These are phyloP conservation scores for Tricholoma hemisulphureum DNA, from an alignment of 768 basidiomycete genomes.

Conservation along the genomic window DNA sequence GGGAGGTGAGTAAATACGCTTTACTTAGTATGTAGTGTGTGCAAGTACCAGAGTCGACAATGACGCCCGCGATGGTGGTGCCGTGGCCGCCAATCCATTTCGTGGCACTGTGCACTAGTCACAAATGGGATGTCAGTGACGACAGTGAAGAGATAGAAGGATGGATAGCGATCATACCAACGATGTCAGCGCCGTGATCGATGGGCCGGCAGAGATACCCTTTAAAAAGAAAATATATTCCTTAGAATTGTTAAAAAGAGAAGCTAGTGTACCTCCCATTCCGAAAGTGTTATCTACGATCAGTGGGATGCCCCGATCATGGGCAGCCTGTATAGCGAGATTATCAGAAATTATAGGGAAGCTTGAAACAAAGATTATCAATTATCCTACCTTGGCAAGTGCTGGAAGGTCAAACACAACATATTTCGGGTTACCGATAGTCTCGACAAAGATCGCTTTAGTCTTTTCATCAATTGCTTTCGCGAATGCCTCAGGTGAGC, in stretches of 20 bases:
- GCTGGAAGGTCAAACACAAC: conserved; percentile 62
- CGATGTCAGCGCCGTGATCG: conserved; percentile 73
- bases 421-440: conserved; percentile 76
- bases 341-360: neutral
- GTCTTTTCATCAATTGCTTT: conserved; percentile 76
- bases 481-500: conserved; percentile 55
- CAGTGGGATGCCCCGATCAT: conserved; percentile 67
- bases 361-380: neutral
- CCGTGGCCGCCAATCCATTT: conserved; percentile 88
- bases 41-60: conserved; percentile 61
- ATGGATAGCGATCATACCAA: conserved; percentile 40
- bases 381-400: conserved; percentile 63
- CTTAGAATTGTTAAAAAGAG: conserved; percentile 10
- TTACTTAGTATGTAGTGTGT: conserved; percentile 6
- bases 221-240: conserved; percentile 8
- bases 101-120: conserved; percentile 67
- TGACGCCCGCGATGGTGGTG: conserved; percentile 73
- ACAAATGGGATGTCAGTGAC: neutral
- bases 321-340: conserved; percentile 52
- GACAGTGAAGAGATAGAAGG: neutral
- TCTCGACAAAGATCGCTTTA: conserved; percentile 73
- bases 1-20: neutral
- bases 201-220: conserved; percentile 69
- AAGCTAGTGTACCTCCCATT: conserved; percentile 48
- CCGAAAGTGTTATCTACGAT: conserved; percentile 83